A percentile compares a stretch with the other conserved stretches of the same genome.
phyloP scores from a whole-genome alignment of 495 filamentous ascomycete species.

The Penicillium salamii region DNA sequence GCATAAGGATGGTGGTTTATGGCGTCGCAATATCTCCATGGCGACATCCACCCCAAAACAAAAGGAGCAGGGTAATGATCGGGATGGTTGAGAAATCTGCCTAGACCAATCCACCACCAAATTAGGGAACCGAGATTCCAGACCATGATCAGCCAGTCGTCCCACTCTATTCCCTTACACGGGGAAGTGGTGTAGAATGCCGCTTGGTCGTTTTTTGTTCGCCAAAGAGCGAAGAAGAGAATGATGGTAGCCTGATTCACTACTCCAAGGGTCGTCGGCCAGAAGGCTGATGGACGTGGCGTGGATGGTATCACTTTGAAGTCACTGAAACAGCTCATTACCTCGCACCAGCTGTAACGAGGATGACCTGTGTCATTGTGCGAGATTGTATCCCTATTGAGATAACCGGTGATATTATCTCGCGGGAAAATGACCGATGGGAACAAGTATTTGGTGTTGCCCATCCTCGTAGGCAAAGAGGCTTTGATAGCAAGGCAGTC shows the following conservation, averaged over 20 bases:
- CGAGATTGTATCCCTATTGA: no score
- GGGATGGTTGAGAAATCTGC: not conserved
- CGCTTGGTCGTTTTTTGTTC: not conserved
- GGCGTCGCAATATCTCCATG: not conserved
- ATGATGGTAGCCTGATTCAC: not conserved
- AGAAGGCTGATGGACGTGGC: not conserved
- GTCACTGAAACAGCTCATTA: not conserved
- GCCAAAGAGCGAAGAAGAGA: not conserved
- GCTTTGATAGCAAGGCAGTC: not conserved
- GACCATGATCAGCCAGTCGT: not conserved
- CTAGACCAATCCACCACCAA: not conserved
- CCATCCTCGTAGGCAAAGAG: not conserved
- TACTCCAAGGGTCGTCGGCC: not conserved
- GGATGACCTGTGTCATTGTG: no score
- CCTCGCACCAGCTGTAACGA: not conserved
- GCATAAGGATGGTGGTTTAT: not conserved
- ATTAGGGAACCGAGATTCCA: not conserved
- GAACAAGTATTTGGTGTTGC: no score
- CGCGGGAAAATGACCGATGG: no score
- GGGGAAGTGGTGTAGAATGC: not conserved
- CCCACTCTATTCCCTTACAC: not conserved
- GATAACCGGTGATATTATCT: no score
- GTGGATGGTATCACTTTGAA: not conserved
- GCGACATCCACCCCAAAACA: not conserved
- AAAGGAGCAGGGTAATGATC: not conserved